Percentiles rank a stretch among this genome's conserved stretches.
Conservation (phyloP, 805 yeast genomes). For the Schizosaccharomyces japonicus region DNA sequence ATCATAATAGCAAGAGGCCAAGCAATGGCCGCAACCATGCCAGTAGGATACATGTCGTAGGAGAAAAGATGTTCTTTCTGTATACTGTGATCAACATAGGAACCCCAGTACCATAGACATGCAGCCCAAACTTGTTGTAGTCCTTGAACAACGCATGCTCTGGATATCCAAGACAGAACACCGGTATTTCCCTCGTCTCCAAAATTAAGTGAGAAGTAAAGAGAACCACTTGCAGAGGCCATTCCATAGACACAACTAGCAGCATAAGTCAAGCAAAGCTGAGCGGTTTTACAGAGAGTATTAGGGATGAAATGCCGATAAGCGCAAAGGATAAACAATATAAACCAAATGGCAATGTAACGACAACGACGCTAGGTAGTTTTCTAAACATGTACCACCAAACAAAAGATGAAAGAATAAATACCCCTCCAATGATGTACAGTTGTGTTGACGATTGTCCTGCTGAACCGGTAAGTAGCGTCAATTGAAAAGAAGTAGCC, state of each 20-base stretch:
- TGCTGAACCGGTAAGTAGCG: neutral
- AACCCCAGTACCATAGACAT: constrained; percentile 4
- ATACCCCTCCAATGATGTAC: neutral
- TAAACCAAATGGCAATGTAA: neutral
- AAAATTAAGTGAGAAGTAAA: constrained; percentile 3
- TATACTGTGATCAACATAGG: neutral
- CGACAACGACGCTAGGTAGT: neutral
- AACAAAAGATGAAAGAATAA: neutral
- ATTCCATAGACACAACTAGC: neutral
- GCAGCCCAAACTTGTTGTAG: neutral
- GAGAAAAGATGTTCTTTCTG: neutral
- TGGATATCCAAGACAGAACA: constrained; percentile 1
- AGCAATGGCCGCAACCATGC: neutral
- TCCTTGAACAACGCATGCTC: constrained; percentile 4
- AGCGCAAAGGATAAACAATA: neutral
- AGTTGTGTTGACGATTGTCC: neutral
- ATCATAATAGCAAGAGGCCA: neutral
- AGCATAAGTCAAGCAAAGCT: neutral
- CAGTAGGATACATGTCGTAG: neutral
- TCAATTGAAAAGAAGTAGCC: constrained; percentile 1
- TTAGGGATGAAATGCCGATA: neutral
- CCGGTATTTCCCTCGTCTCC: constrained; percentile 3
- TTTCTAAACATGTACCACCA: constrained; percentile 3
- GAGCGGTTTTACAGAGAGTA: neutral
- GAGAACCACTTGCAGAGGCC: constrained; percentile 4